Evolutionary conservation across 257 asterid genomes (phyloP).

Genomic region (Cynanchum wilfordii): DNA sequence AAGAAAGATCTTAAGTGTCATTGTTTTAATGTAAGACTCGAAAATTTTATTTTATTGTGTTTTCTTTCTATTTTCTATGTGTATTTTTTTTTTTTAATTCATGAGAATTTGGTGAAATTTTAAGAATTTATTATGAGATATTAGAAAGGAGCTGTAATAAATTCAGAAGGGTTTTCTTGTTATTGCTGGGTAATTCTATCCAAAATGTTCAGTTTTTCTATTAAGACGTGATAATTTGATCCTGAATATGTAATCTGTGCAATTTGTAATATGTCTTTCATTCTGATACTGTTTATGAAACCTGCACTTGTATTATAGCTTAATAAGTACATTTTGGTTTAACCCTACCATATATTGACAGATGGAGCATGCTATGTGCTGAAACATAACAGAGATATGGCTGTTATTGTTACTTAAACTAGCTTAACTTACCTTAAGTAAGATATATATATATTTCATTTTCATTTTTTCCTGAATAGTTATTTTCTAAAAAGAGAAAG

Average conservation of each 20-base stretch:
- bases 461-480: not conserved
- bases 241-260: too few species aligned
- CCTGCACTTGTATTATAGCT: not conserved
- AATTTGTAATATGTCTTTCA: not conserved
- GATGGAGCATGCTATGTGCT: not conserved
- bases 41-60: not conserved
- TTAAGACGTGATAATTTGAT: not conserved
- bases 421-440: not conserved
- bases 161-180: not conserved
- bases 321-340: not conserved
- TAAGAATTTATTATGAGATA: not conserved
- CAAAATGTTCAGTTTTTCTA: not conserved
- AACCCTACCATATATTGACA: not conserved
- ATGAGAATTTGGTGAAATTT: not conserved
- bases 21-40: conserved; percentile 25
- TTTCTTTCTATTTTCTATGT: not conserved
- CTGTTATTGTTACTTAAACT: not conserved
- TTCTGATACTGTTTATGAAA: not conserved
- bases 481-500: not conserved
- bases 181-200: not conserved
- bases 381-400: not conserved
- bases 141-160: not conserved
- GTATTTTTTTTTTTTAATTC: not conserved
- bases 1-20: conserved; percentile 16
- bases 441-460: too few species aligned